Evolutionary conservation across 2,329 filamentous ascomycete species (phyloP).

Genomic region (Paracorniculantispora psalliotae): DNA sequence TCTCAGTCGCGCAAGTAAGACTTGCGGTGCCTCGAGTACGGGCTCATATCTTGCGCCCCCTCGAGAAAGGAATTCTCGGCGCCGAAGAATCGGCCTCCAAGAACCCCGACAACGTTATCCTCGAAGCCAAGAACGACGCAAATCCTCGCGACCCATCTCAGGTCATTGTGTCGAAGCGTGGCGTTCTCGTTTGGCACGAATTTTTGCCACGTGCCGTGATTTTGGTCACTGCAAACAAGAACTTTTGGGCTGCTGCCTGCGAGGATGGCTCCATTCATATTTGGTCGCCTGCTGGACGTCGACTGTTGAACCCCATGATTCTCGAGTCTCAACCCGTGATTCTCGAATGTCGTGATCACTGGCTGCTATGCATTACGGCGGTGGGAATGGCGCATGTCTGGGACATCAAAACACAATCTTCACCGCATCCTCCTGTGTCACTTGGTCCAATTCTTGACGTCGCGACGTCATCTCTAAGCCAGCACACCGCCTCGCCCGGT

Average conservation of each 20-base stretch:
- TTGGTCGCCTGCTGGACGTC: constrained; percentile 87
- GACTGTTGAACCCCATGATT: constrained; percentile 77
- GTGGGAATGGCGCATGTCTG: constrained; percentile 89
- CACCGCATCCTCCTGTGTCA: constrained; percentile 85
- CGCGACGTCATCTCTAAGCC: constrained; percentile 71
- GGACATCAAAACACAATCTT: constrained; percentile 78
- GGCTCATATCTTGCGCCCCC: constrained; percentile 72
- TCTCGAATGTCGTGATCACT: constrained; percentile 82
- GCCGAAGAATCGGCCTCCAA: constrained; percentile 59
- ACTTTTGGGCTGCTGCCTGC: constrained; percentile 88
- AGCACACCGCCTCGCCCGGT: constrained; percentile 67
- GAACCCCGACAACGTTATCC: constrained; percentile 63
- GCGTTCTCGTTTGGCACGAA: constrained; percentile 85
- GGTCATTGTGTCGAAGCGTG: constrained; percentile 75
- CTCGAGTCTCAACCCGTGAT: constrained; percentile 93
- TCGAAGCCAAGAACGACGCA: constrained; percentile 84
- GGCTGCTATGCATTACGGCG: constrained; percentile 84
- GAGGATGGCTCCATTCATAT: constrained; percentile 87
- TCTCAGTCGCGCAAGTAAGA: constrained; percentile 76
- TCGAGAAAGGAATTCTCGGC: constrained; percentile 61
- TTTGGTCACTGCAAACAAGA: constrained; percentile 83
- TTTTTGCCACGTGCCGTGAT: constrained; percentile 82
- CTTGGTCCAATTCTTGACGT: constrained; percentile 85
- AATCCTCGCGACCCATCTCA: constrained; percentile 76
- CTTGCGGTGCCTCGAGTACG: constrained; percentile 85